A percentile compares a stretch with the other conserved stretches of the same genome.
Evolutionary conservation across 352 stramenopile species (phyloP).

Genomic region (Phytophthora ramorum): DNA sequence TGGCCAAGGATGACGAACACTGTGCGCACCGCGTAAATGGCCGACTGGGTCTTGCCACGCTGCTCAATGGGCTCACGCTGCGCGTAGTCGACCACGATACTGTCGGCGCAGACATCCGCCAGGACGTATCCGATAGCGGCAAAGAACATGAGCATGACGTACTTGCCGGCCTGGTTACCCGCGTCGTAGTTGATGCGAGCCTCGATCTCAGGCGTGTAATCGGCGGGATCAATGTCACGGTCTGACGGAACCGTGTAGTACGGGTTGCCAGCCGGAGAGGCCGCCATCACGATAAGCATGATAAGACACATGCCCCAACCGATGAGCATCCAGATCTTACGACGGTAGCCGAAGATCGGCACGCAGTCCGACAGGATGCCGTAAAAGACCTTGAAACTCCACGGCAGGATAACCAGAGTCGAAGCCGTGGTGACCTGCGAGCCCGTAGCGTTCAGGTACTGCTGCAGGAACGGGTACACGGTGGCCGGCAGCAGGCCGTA

Average conservation of each 20-base stretch:
- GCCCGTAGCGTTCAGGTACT: conserved; percentile 48
- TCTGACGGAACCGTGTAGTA: conserved; percentile 9
- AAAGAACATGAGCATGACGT: conserved; percentile 12
- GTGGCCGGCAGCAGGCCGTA: conserved; percentile 39
- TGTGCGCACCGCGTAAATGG: conserved; percentile 7
- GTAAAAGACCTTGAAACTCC: conserved; percentile 71
- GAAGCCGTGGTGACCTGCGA: conserved; percentile 37
- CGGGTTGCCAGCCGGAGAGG: conserved; percentile 25
- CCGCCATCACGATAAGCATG: conserved; percentile 41
- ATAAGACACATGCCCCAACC: conserved; percentile 51
- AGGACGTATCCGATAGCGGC: conserved; percentile 5
- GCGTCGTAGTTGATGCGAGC: conserved; percentile 12
- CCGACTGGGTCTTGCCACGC: conserved; percentile 6
- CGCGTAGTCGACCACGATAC: conserved; percentile 5
- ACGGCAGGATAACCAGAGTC: conserved; percentile 60
- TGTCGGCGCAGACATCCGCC: conserved; percentile 6
- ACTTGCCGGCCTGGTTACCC: neutral
- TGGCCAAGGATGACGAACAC: conserved; percentile 6
- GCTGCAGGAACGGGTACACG: conserved; percentile 56
- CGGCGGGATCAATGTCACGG: conserved; percentile 4
- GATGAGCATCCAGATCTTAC: conserved; percentile 40
- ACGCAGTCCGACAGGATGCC: conserved; percentile 62
- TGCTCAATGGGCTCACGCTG: conserved; percentile 7
- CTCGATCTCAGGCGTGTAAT: conserved; percentile 8
- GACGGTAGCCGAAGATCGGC: conserved; percentile 50